These are phyloP conservation scores for Gastrolobium bilobum DNA, from an alignment of 306 rosid species.

Conservation along the genomic window DNA sequence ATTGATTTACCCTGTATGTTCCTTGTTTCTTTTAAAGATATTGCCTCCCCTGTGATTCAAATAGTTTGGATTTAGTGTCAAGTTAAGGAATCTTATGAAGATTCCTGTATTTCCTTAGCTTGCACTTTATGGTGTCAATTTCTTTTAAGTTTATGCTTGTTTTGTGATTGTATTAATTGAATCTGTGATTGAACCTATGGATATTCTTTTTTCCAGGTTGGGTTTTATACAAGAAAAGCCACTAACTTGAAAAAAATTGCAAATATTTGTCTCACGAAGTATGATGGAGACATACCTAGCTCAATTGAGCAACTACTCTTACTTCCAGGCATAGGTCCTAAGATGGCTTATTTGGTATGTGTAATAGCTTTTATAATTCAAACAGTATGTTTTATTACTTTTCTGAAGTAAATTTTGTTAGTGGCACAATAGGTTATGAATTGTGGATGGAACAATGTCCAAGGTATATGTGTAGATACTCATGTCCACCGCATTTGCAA, in stretches of 20 bases:
- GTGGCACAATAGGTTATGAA: conserved; percentile 81
- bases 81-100: conserved; percentile 6
- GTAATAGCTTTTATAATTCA: conserved; percentile 32
- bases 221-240: conserved; percentile 93
- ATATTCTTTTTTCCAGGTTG: conserved; percentile 67
- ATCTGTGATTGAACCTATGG: conserved; percentile 10
- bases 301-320: conserved; percentile 81
- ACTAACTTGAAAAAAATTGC: conserved; percentile 91
- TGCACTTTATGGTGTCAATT: conserved; percentile 14
- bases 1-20: conserved; percentile 87
- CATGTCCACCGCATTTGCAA: conserved; percentile 97
- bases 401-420: conserved; percentile 40
- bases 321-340: conserved; percentile 98
- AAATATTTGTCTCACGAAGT: conserved; percentile 82
- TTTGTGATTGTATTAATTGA: conserved; percentile 28
- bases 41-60: conserved; percentile 13
- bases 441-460: conserved; percentile 95
- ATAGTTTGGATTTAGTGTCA: conserved; percentile 25
- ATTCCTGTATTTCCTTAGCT: neutral
- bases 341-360: conserved; percentile 96
- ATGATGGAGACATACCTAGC: conserved; percentile 89
- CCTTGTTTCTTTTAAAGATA: conserved; percentile 33
- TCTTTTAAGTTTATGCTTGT: conserved; percentile 18
- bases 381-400: conserved; percentile 40
- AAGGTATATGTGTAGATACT: conserved; percentile 97